Percentiles rank a stretch among this genome's conserved stretches.
Evolutionary conservation across 2,329 filamentous ascomycete genomes (phyloP).

Genomic region (Aureobasidium mangrovei): DNA sequence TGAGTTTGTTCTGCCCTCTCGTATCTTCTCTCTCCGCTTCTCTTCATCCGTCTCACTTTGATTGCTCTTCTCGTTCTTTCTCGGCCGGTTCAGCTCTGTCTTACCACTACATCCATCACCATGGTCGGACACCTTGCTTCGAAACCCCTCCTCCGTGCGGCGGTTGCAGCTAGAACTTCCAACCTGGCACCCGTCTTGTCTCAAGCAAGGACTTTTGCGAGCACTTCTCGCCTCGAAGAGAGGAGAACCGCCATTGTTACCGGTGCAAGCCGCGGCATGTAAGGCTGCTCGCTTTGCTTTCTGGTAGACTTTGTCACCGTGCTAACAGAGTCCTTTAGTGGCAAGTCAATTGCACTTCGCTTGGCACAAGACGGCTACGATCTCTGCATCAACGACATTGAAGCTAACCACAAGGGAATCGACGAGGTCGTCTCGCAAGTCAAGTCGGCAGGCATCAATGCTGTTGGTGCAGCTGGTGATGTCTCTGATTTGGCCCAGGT

Average conservation of each 20-base stretch:
- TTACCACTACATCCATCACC: background rate
- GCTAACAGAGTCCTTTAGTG: constrained; percentile 33
- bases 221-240: background rate
- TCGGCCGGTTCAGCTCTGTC: background rate
- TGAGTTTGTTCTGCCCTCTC: background rate
- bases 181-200: background rate
- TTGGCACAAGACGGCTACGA: constrained; percentile 58
- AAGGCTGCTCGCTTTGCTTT: background rate
- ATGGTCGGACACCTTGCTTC: constrained; percentile 7
- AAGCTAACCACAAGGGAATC: constrained; percentile 43
- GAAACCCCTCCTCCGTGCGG: background rate
- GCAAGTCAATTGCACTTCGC: constrained; percentile 54
- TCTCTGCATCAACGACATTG: constrained; percentile 56
- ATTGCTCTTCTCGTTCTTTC: background rate
- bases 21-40: no score
- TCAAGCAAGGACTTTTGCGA: constrained; percentile 10
- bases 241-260: constrained; percentile 28
- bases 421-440: constrained; percentile 48
- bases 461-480: constrained; percentile 50
- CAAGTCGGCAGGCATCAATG: constrained; percentile 41
- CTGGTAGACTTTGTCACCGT: no score
- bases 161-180: background rate
- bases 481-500: constrained; percentile 51
- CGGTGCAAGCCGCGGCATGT: constrained; percentile 29
- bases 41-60: background rate